Evolutionary conservation across 768 basidiomycete genomes (phyloP), one percentile per base, ranked within the genome.

Genomic region (Termitomyces bulborhizus): DNA sequence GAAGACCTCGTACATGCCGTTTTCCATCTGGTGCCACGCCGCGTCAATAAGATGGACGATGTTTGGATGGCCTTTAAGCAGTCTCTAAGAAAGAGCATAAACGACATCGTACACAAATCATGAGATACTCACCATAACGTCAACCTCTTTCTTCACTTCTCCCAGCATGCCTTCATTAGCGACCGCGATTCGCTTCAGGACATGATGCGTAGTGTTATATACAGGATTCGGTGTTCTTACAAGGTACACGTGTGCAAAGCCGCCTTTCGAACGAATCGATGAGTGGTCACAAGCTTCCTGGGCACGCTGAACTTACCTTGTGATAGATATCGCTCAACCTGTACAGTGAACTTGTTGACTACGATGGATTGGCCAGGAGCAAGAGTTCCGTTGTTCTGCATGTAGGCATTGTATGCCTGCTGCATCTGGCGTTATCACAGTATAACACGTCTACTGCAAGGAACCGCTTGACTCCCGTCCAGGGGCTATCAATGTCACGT

Each of bases 161-260:
- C 85, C 81, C 54, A 98, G 82, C 80, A 95, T 91, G 36, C 80
- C 74, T 67, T 98, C 92, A 67, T 87, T 91, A 26, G 90, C 80
- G 44, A 98, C 94, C 21, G 91, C 94, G 57, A 99, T 94, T 46
- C 95, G 84, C 71, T 99, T 99, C 60, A 99, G 83, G 62, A 98
- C 97, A 79, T 99, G 97, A 63, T 88, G 90, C 21, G 89, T 93
- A 32, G 92, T 94, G 63, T 89, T 91, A 69, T 88, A 88, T 44
- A 99, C 88, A 3, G 93, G 92, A 34, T 82, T 77, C 15, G 87
- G 79, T 5, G 95, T 94, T 57, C 85, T 78, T 47, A 98, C 95
- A 57, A 99, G 84, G 72, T 99, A 99, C 40, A 99, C 96, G 73
- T 98, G 91, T 6, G 97, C 95, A 70, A 97, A 99, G 16, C 97